Evolutionary conservation across 495 filamentous ascomycete genomes (phyloP).

Genomic region (Lasiosphaeria miniovina): DNA sequence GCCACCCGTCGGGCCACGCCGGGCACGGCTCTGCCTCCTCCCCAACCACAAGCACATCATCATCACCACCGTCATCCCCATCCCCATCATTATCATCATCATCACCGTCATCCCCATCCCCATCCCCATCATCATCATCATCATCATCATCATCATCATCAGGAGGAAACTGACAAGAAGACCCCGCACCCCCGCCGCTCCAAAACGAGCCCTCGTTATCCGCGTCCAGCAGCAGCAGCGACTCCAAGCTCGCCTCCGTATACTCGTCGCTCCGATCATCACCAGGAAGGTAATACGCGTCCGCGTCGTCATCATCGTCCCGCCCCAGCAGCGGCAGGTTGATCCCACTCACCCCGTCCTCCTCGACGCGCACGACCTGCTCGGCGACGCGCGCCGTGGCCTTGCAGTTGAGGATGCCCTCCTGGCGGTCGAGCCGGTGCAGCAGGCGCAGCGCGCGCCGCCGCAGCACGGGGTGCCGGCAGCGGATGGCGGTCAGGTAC

Average conservation of each 20-base stretch:
- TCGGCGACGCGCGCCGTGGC: slow-evolving; percentile 12
- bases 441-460: slow-evolving; percentile 18
- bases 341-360: slow-evolving; percentile 6
- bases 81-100: background rate
- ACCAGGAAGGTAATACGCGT: too few species aligned
- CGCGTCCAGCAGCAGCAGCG: slow-evolving; percentile 7
- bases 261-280: too few species aligned
- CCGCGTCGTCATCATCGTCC: too few species aligned
- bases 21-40: background rate
- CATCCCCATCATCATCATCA: background rate
- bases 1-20: slow-evolving; percentile 9
- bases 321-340: too few species aligned
- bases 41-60: background rate
- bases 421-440: slow-evolving; percentile 17
- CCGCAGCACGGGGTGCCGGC: slow-evolving; percentile 20
- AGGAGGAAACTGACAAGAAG: too few species aligned
- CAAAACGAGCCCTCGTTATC: too few species aligned
- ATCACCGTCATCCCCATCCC: background rate
- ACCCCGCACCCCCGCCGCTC: too few species aligned
- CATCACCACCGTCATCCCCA: background rate
- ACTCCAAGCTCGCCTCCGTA: background rate
- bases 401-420: slow-evolving; percentile 23
- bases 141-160: background rate
- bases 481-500: slow-evolving; percentile 14
- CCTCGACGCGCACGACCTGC: slow-evolving; percentile 14